Percentiles rank a stretch among this genome's conserved stretches.
phyloP scores from a whole-genome alignment of 2,329 filamentous ascomycete genomes.

The Sporothrix pseudoabietina region DNA sequence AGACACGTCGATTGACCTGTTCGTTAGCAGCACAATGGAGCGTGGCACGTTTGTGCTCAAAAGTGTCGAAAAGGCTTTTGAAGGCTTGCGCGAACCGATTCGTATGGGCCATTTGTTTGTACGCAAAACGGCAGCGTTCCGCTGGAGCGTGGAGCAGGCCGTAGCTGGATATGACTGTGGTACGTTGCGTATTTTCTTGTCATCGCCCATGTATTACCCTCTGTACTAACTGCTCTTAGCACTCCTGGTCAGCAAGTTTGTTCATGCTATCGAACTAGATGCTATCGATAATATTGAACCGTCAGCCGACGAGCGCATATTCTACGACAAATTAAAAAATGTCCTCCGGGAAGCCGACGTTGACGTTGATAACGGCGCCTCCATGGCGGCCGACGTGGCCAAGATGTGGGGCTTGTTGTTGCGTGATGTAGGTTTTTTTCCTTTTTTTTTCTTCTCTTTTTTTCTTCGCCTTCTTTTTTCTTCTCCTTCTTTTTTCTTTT shows the following conservation, averaged over 20 bases:
- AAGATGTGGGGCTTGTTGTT: neutral
- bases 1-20: neutral
- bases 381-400: neutral
- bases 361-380: neutral
- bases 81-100: neutral
- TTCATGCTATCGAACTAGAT: neutral
- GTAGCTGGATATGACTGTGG: conserved; percentile 3
- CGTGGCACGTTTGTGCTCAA: neutral
- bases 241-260: neutral
- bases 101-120: neutral
- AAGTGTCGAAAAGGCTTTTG: neutral
- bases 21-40: neutral
- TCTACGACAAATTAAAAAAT: neutral
- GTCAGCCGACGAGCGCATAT: neutral
- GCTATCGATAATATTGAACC: neutral
- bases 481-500: no score
- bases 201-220: no score
- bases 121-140: neutral
- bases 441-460: no score
- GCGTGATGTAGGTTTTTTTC: neutral
- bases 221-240: neutral
- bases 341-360: neutral
- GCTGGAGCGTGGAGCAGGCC: conserved; percentile 1
- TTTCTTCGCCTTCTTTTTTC: no score
- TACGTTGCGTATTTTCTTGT: neutral